Evolutionary conservation across 1,284 basidiomycete species (phyloP), one percentile per base, ranked within the genome.

Genomic region (Cryptococcus amylolentus): DNA sequence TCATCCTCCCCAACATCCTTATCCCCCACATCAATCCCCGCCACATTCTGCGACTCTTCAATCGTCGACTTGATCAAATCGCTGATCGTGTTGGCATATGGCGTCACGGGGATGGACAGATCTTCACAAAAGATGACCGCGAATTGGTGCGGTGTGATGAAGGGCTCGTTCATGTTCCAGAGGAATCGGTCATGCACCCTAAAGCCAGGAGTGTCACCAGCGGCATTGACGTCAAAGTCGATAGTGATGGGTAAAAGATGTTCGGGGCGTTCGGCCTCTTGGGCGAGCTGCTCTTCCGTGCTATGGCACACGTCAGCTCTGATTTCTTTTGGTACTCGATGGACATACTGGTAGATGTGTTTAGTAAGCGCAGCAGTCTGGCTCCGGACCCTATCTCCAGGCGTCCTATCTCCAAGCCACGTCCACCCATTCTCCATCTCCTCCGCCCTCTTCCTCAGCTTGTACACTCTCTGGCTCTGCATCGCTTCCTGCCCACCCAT

Each of bases 181-280:
- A 92, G 84, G 76, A 98, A 98, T 63, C 88, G 88, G 70, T 98
- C 95, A 55, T 92, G 87, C 72, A 98, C 86, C 67, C 93, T 84
- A 70, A 91, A 88, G 14, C 62, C 65, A 8, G 52, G 52, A 10
- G 35, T n/a, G 18, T 50, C 38, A 8, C 18, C 20, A 9, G 49
- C 13, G 8, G 92, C 88, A 26, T 26, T 18, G 4, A 93, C 93
- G 71, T 98, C 93, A 65, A 97, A 86, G 69, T 98, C 94, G 57
- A 98, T 88, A 48, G 90, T 88, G 62, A 98, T 91, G 9, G 95
- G 95, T 4, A 98, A 85, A 27, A 95, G 84, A 2, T 87, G 80
- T 5, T 88, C 83, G 26, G 84, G 82, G 59, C 81, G 82, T 47
- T 80, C 73, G 0, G 88, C 87, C 69, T 89, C 85, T 12, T 73